Base-by-base conservation (phyloP, 148 eudicot species). In the Rheum nobile region DNA sequence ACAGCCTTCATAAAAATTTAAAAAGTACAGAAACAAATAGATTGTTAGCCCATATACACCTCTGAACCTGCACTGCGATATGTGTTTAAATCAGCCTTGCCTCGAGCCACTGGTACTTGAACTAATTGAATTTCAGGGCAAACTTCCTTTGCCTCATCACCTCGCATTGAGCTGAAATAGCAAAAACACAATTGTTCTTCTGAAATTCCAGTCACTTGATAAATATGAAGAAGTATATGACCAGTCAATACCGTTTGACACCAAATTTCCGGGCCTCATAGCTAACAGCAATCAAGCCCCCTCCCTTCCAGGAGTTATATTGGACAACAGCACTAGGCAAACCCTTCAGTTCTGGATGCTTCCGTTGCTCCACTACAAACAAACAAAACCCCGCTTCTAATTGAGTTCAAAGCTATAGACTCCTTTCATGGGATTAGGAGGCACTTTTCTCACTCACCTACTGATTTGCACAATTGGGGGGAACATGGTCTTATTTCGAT, bases 1-100 rank as follows among this genome's bases (percentile, higher is more conserved):
- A 72, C 22, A 38, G 43, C 71, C 78, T 17, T 67, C 57, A 52
- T 8, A 38, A 7, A 68, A n/a, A 70, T 57, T 21, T 13, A 42
- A 31, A 41, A 48, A 38, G 11, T 43, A 32, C n/a, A 39, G 17
- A 72, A 73, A 26, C 38, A 67, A 26, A 4, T 8, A 28, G 32
- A 24, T 34, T 19, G 35, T 12, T 14, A 11, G 19, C 10, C 29
- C 10, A 59, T 35, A 31, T 76, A 70, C 69, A 93, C 98, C 98
- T 94, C 98, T 83, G 97, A 91, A 74, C 98, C 97, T 21, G 98
- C 98, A 87, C 88, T 83, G 67, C 98, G 88, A 71, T 94, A 94
- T 54, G 74, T 82, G 77, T 75, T 82, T 78, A 94, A 80, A 84
- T 94, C 97, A 65, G 98, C 98, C 87, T 94, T 94, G 50, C 91